These are phyloP conservation scores for Xanthoconium separans DNA, from an alignment of 1,284 basidiomycete genomes.

Conservation along the genomic window DNA sequence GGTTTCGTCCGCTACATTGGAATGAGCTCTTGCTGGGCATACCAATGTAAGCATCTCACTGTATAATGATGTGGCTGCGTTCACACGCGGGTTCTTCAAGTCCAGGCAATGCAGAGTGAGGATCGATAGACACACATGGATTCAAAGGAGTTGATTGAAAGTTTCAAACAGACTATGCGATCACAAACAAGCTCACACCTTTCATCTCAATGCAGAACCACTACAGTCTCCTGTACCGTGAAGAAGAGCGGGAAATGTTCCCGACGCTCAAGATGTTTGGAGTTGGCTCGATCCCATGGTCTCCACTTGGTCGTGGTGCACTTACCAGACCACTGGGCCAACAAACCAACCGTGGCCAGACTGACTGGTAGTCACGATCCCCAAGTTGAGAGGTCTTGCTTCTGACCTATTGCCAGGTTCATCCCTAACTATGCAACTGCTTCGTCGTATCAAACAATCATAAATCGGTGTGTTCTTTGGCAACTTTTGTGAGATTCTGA, in stretches of 20 bases:
- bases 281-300: constrained; percentile 43
- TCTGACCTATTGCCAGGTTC: constrained; percentile 26
- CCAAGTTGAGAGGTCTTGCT: background rate
- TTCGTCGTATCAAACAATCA: constrained; percentile 25
- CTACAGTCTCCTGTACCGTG: constrained; percentile 47
- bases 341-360: constrained; percentile 29
- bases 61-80: background rate
- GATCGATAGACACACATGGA: background rate
- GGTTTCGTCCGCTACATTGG: constrained; percentile 61
- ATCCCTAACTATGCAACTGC: constrained; percentile 25
- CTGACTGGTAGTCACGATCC: constrained; percentile 26
- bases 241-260: constrained; percentile 60
- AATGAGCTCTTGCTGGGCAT: constrained; percentile 46
- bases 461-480: constrained; percentile 26
- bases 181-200: constrained; percentile 46
- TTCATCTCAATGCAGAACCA: constrained; percentile 64
- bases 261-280: constrained; percentile 41
- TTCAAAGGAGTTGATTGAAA: constrained; percentile 2
- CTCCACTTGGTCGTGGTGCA: constrained; percentile 42
- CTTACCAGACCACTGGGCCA: constrained; percentile 39
- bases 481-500: background rate
- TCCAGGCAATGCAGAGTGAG: constrained; percentile 39
- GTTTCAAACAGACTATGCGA: constrained; percentile 29
- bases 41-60: constrained; percentile 33
- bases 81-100: constrained; percentile 16